Percentiles rank a stretch among this genome's conserved stretches.
Conservation (phyloP, 495 filamentous ascomycete species). For the Clavariopsis aquatica region DNA sequence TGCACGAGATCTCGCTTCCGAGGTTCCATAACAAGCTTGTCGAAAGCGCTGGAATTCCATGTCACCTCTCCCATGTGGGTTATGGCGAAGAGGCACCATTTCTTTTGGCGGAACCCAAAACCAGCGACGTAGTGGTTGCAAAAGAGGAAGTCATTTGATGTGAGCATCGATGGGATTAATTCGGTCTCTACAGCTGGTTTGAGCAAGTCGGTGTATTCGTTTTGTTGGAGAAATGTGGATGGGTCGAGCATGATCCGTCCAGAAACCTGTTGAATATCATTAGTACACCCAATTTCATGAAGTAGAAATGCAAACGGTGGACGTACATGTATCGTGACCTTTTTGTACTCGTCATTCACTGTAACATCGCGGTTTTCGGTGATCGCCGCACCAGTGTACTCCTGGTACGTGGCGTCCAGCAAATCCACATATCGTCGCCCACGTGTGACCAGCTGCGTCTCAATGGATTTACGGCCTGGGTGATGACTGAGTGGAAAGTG, state of each 20-base stretch:
- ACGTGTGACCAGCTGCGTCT: conserved; percentile 4
- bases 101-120: conserved; percentile 1
- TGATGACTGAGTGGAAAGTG: conserved; percentile 9
- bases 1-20: background rate
- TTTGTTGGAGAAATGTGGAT: conserved; percentile 4
- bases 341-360: conserved; percentile 20
- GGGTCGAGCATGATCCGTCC: conserved; percentile 14
- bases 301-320: no score
- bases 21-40: background rate
- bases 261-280: background rate
- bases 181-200: background rate
- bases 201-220: conserved; percentile 8
- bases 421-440: conserved; percentile 16
- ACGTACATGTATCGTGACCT: background rate
- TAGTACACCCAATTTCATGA: background rate
- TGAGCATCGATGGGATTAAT: background rate
- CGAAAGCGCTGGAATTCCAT: conserved; percentile 2
- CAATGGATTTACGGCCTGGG: conserved; percentile 4
- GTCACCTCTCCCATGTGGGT: background rate
- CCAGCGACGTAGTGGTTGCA: conserved; percentile 1
- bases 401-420: no score
- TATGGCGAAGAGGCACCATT: conserved; percentile 1
- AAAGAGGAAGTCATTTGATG: background rate
- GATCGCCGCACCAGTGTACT: conserved; percentile 16
- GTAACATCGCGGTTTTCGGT: conserved; percentile 8